Percentiles rank a stretch among this genome's conserved stretches.
Conservation (phyloP, 768 basidiomycete genomes). For the Hygrophorus russula region DNA sequence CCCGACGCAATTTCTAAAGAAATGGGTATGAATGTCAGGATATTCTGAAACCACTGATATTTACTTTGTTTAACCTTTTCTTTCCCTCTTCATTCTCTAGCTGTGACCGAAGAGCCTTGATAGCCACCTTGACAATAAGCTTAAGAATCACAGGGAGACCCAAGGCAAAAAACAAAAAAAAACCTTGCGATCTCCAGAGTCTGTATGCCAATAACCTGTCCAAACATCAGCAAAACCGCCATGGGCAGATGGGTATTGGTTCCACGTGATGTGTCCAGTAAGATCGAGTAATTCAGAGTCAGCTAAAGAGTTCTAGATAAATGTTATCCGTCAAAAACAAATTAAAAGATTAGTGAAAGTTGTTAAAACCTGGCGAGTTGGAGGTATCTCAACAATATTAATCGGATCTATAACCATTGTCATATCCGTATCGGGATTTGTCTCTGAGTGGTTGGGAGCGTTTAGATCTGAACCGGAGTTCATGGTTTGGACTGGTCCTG, state of each 20-base stretch:
- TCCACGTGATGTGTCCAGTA: conserved; percentile 20
- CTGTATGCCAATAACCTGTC: conserved; percentile 23
- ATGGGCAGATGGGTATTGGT: conserved; percentile 24
- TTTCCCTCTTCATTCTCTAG: neutral
- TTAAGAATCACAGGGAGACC: neutral
- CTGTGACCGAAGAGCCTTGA: conserved; percentile 6
- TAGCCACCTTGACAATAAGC: conserved; percentile 2
- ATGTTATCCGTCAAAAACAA: too few relatives aligned
- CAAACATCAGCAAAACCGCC: conserved; percentile 36
- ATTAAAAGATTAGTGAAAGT: too few relatives aligned
- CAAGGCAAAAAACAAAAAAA: neutral
- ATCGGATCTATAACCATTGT: too few relatives aligned
- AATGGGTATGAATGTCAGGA: neutral
- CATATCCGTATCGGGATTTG: too few relatives aligned
- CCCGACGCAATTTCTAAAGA: conserved; percentile 16
- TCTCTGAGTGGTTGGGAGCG: too few relatives aligned
- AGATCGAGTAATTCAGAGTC: conserved; percentile 16
- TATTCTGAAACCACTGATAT: too few relatives aligned
- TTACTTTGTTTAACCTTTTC: conserved; percentile 6
- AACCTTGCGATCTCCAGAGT: neutral
- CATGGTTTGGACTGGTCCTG: too few relatives aligned
- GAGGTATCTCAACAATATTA: too few relatives aligned
- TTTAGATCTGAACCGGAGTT: too few relatives aligned
- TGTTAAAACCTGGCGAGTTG: too few relatives aligned
- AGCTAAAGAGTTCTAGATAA: neutral